phyloP scores from a whole-genome alignment of 2,329 filamentous ascomycete genomes.

The Hypoxylon sp. region DNA sequence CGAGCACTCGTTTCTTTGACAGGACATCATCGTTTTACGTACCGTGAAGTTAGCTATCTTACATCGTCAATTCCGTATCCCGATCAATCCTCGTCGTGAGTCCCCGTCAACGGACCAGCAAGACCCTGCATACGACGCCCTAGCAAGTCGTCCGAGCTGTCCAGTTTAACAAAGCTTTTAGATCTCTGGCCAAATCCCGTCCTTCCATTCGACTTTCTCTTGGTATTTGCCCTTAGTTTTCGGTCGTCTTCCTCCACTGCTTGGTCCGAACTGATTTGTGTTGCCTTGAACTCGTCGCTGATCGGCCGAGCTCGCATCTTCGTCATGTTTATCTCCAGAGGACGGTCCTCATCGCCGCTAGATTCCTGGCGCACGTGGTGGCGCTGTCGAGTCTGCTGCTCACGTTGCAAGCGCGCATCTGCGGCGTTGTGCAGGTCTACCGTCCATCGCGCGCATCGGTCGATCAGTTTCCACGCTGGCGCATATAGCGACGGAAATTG shows the following conservation, averaged over 20 bases:
- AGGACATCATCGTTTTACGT: neutral
- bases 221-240: slow-evolving; percentile 32
- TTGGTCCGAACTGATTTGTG: slow-evolving; percentile 30
- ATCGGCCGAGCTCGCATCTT: slow-evolving; percentile 51
- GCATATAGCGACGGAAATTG: slow-evolving; percentile 91
- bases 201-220: slow-evolving; percentile 37
- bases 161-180: slow-evolving; percentile 60
- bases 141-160: slow-evolving; percentile 65
- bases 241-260: slow-evolving; percentile 32
- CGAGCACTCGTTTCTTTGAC: neutral
- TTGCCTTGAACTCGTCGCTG: slow-evolving; percentile 29
- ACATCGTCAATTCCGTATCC: neutral
- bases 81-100: slow-evolving; percentile 49
- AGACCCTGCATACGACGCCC: slow-evolving; percentile 66
- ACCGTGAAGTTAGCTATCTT: neutral
- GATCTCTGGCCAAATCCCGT: slow-evolving; percentile 47
- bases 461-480: slow-evolving; percentile 87
- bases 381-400: slow-evolving; percentile 42
- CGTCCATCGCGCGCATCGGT: slow-evolving; percentile 82
- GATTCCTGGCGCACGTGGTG: slow-evolving; percentile 64
- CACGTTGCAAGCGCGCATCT: slow-evolving; percentile 51
- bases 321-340: slow-evolving; percentile 80
- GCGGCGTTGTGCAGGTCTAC: slow-evolving; percentile 72
- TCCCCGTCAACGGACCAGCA: slow-evolving; percentile 60
- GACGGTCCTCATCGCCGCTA: slow-evolving; percentile 80